Base-by-base conservation (phyloP, 495 filamentous ascomycete genomes). In the Amphirosellinia nigrospora region DNA sequence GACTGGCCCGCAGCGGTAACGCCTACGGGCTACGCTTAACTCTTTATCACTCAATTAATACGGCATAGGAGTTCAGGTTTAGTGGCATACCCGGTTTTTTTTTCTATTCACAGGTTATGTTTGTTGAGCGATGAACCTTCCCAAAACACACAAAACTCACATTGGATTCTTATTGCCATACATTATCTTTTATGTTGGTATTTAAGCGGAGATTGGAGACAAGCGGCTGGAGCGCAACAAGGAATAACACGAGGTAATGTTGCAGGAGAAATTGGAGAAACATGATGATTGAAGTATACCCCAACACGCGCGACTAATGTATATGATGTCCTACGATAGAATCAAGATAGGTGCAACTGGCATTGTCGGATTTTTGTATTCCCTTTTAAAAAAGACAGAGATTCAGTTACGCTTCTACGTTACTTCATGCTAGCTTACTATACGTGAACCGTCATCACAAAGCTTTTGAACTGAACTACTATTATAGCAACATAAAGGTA, bases 1-100 rank as follows among this genome's bases (percentile, higher is more conserved):
- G 95, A 98, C 82, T 99, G 96, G 96, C 94, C 96, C 1, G 87
- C 91, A 61, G 72, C 71, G 32, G 74, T 69, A 64, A 71, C 75
- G 43, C 64, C 72, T 28, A 48, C 74, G 19, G 70, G 71, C 64
- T 79, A 79, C 53, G 59, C 73, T 70, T 80, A 61, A 73, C 70
- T 69, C 23, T 71, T 67, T 75, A 32, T 70, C 73, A 39, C 60
- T 75, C 75, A 72, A 23, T 62, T 28, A 52, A 45, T 69, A 70
- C 74, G 74, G 74, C 70, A 70, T 75, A 32, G 74, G 70, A 68
- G 73, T 75, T 77, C 43, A 69, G 70, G 72, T 74, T 74, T 63
- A 36, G 70, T 66, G 70, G 78, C 71, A 76, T 78, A 75, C 77
- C 73, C 76, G 67, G n/a, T n/a, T 73, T 79, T 74, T 73, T 78